Conservation (phyloP, 768 basidiomycete species). For the Hebeloma cylindrosporum region DNA sequence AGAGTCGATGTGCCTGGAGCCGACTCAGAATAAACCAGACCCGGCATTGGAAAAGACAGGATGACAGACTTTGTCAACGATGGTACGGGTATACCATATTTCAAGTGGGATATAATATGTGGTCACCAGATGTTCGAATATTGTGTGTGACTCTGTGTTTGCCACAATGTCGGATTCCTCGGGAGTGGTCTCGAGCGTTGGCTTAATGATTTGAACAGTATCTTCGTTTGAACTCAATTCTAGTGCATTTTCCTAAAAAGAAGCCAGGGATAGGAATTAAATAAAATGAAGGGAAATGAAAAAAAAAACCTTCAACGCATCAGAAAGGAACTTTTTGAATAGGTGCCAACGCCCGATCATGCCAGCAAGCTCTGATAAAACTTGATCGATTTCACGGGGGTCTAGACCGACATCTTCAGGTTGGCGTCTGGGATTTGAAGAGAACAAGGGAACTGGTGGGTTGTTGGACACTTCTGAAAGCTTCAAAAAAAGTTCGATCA, state of each 20-base stretch:
- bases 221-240: constrained; percentile 8
- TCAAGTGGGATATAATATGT: constrained; percentile 89
- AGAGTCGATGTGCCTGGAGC: constrained; percentile 81
- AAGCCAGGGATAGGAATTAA: not conserved
- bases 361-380: constrained; percentile 82
- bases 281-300: not conserved
- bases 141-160: constrained; percentile 49
- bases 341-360: constrained; percentile 93
- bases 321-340: constrained; percentile 83
- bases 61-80: constrained; percentile 76
- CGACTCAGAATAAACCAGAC: not conserved
- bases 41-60: not conserved
- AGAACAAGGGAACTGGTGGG: constrained; percentile 34
- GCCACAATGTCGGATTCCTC: constrained; percentile 37
- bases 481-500: constrained; percentile 27
- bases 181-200: constrained; percentile 4
- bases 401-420: constrained; percentile 64
- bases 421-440: constrained; percentile 32
- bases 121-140: constrained; percentile 66
- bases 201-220: constrained; percentile 3
- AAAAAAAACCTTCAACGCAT: constrained; percentile 59
- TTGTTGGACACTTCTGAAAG: constrained; percentile 47
- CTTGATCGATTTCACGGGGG: constrained; percentile 88
- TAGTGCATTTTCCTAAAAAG: constrained; percentile 11
- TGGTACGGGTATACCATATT: constrained; percentile 84